Evolutionary conservation across 2,329 filamentous ascomycete genomes (phyloP), one percentile per base, ranked within the genome.

Genomic region (Penicillium sp.): DNA sequence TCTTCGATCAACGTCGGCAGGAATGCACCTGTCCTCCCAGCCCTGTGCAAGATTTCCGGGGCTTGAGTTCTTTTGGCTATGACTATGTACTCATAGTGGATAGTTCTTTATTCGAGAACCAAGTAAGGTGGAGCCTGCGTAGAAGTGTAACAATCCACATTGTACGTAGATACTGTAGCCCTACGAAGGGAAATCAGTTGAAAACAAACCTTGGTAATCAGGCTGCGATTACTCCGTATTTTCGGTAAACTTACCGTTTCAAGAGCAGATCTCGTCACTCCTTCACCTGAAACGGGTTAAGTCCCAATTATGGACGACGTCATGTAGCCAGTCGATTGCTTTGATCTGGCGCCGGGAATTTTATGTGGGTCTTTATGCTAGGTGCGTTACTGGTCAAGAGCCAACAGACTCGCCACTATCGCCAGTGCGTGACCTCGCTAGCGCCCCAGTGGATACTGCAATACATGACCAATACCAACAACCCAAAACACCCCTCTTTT

Each of bases 401-500:
- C 31, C 28, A 39, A 16, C 32, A 22, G 32, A 36, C 22, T 55
- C 32, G 52, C 52, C 52, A 55, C 52, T 40, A 20, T 34, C 38
- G 34, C 26, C n/a, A 50, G 49, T 50, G 51, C 49, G 44, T 55
- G 47, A 45, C 43, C 40, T 51, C 49, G 46, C 49, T 51, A 51
- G 45, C 38, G 45, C 34, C 34, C 27, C 31, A 6, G 10, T 26
- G 14, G n/a, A n/a, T n/a, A n/a, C n/a, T n/a, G n/a, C 34, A 11
- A 36, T 36, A 36, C 34, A 7, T 47, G 38, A 53, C 48, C 18
- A 42, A 42, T 53, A 58, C 55, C 44, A 29, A 39, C 50, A 49
- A 46, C 63, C 57, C 59, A 65, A 57, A 56, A 55, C 52, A 53
- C 62, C 62, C 64, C 63, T 55, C 56, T 58, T 58, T 56, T 55